A percentile compares a stretch with the other conserved stretches of the same genome.
phyloP scores from a whole-genome alignment of 2,329 filamentous ascomycete species.

The Rhinocladiella similis region DNA sequence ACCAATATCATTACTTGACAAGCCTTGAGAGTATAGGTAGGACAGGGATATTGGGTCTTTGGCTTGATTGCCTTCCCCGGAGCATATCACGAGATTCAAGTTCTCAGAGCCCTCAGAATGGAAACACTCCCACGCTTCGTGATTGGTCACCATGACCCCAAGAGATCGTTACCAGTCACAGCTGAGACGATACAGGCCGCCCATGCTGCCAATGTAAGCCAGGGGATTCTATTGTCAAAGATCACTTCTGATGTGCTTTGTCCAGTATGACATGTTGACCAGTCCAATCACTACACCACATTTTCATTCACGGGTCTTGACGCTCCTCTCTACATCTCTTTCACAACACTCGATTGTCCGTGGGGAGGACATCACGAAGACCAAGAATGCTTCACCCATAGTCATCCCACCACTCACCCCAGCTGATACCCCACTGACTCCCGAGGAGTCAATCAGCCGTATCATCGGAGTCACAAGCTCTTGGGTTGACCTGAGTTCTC shows the following conservation, averaged over 20 bases:
- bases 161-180: slow-evolving; percentile 51
- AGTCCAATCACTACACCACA: slow-evolving; percentile 60
- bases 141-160: slow-evolving; percentile 62
- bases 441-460: slow-evolving; percentile 77
- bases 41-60: too few relatives aligned
- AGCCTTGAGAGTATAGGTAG: too few relatives aligned
- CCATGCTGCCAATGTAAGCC: slow-evolving; percentile 55
- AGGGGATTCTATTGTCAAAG: slow-evolving; percentile 3
- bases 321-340: slow-evolving; percentile 53
- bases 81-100: background rate
- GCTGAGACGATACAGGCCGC: slow-evolving; percentile 53
- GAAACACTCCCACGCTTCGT: slow-evolving; percentile 53
- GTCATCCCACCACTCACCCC: slow-evolving; percentile 43
- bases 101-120: slow-evolving; percentile 2
- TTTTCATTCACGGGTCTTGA: slow-evolving; percentile 60
- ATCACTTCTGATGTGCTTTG: slow-evolving; percentile 17
- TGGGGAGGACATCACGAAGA: slow-evolving; percentile 41
- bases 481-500: slow-evolving; percentile 88
- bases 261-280: slow-evolving; percentile 67
- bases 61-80: too few relatives aligned
- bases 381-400: slow-evolving; percentile 42
- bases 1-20: too few relatives aligned
- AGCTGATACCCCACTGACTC: slow-evolving; percentile 64
- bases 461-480: slow-evolving; percentile 78
- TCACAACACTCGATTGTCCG: slow-evolving; percentile 41